Evolutionary conservation across 1,139 yeast species (phyloP), one percentile per base, ranked within the genome.

Genomic region (Pneumocystis carinii): DNA sequence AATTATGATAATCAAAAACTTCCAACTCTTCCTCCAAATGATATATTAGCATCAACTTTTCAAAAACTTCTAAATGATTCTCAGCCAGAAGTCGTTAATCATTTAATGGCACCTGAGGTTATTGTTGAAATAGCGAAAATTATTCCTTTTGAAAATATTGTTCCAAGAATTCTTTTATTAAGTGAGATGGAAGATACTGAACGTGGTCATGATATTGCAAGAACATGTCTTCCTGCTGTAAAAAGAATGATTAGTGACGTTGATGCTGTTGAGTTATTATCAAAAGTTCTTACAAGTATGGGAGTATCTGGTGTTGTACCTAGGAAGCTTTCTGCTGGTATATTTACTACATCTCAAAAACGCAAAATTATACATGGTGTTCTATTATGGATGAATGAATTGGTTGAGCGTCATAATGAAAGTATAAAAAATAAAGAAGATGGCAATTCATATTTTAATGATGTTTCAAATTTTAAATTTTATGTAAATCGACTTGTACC

Each of bases 301-400:
- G 60, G 63, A 14, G 38, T 27, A 32, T 61, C 62, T 17, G 62
- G 62, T 4, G 62, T 61, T 14, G 65, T 62, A 37, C 55, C 66
- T 17, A 60, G 59, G 19, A 38, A 39, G 17, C 29, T 57, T 37
- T 56, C 58, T 36, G 32, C 32, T 8, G 19, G 37, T 27, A 29
- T 41, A 35, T 65, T 62, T 60, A 64, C 67, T 7, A 66, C 67
- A 5, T 61, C 61, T 7, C 67, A 65, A 48, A 65, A 65, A 36
- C 62, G 67, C 32, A 60, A 61, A 32, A 65, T 65, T 53, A 65
- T 65, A 57, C 66, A 65, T 59, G 67, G 67, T 15, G 63, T 65
- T 37, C 55, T 65, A 19, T 7, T 59, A 15, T 65, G 67, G 67
- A 56, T 65, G 53, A 61, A 57, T 5, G 67, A 65, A 55, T 32